A percentile compares a stretch with the other conserved stretches of the same genome.
Evolutionary conservation across 257 asterid genomes (phyloP).

Genomic region (Rauvolfia tetraphylla): DNA sequence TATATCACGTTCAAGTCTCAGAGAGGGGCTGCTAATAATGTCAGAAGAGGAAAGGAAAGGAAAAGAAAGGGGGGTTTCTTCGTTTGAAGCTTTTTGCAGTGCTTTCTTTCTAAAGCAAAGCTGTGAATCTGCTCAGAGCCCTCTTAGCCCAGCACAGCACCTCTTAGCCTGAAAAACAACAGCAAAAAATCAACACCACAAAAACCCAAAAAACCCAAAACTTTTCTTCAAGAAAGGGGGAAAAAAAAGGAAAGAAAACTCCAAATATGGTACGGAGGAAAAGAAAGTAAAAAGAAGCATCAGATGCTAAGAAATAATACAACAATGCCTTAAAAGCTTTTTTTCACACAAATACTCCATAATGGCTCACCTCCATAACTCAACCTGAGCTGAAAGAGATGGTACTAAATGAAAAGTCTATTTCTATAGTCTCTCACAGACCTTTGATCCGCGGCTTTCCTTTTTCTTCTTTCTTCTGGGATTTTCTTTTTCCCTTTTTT

Average conservation of each 20-base stretch:
- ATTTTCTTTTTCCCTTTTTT: too few species aligned
- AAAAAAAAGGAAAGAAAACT: neutral
- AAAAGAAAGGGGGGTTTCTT: conserved; percentile 9
- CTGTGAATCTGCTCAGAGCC: conserved; percentile 23
- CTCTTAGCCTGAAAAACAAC: neutral
- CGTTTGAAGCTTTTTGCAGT: conserved; percentile 21
- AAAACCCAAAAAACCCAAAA: neutral
- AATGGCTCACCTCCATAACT: neutral
- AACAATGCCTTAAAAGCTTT: neutral
- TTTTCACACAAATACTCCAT: neutral
- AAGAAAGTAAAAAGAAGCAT: conserved; percentile 7
- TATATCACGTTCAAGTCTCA: conserved; percentile 25
- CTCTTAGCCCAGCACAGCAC: neutral
- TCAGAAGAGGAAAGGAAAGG: conserved; percentile 19
- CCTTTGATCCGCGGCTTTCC: conserved; percentile 17
- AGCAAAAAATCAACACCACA: conserved; percentile 1
- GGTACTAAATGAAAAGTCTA: conserved; percentile 7
- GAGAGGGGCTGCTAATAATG: conserved; percentile 19
- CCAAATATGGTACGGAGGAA: neutral
- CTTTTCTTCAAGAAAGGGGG: neutral
- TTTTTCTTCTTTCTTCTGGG: too few species aligned
- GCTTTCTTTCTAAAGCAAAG: conserved; percentile 26
- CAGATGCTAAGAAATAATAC: conserved; percentile 23
- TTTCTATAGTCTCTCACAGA: conserved; percentile 2
- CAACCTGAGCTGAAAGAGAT: conserved; percentile 12